phyloP scores from a whole-genome alignment of 2,329 filamentous ascomycete genomes.

The Ramularia endophylla region DNA sequence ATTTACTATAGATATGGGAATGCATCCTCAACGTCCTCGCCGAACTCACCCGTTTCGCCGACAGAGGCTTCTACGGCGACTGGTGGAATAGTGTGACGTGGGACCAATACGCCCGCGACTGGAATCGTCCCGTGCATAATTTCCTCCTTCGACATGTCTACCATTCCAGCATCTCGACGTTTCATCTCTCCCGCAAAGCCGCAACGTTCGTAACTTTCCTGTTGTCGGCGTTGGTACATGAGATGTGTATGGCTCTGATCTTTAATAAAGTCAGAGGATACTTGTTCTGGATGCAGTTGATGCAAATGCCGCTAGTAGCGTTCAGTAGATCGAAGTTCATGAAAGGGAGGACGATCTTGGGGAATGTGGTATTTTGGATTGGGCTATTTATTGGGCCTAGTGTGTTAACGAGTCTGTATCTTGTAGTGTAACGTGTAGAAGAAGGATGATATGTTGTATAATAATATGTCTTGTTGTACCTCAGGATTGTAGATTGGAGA shows the following conservation, averaged over 20 bases:
- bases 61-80: slow-evolving; percentile 34
- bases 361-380: slow-evolving; percentile 72
- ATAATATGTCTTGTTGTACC: too few species aligned
- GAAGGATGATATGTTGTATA: too few species aligned
- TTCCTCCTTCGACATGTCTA: slow-evolving; percentile 76
- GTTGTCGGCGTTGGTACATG: slow-evolving; percentile 64
- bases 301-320: slow-evolving; percentile 64
- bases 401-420: slow-evolving; percentile 49
- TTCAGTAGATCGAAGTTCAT: slow-evolving; percentile 63
- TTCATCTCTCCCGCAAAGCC: slow-evolving; percentile 62
- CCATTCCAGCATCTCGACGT: slow-evolving; percentile 67
- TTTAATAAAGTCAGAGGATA: slow-evolving; percentile 75
- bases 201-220: slow-evolving; percentile 73
- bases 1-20: slow-evolving; percentile 60
- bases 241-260: slow-evolving; percentile 73
- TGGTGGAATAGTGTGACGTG: slow-evolving; percentile 51
- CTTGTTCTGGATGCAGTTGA: slow-evolving; percentile 66
- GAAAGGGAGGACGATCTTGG: slow-evolving; percentile 55
- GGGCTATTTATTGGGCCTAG: slow-evolving; percentile 73
- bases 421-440: slow-evolving; percentile 30
- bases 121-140: slow-evolving; percentile 75
- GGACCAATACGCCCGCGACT: slow-evolving; percentile 74
- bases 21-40: slow-evolving; percentile 64
- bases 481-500: too few species aligned
- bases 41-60: slow-evolving; percentile 70